phyloP scores from a whole-genome alignment of 352 stramenopile genomes.

The Pythium chondricola region DNA sequence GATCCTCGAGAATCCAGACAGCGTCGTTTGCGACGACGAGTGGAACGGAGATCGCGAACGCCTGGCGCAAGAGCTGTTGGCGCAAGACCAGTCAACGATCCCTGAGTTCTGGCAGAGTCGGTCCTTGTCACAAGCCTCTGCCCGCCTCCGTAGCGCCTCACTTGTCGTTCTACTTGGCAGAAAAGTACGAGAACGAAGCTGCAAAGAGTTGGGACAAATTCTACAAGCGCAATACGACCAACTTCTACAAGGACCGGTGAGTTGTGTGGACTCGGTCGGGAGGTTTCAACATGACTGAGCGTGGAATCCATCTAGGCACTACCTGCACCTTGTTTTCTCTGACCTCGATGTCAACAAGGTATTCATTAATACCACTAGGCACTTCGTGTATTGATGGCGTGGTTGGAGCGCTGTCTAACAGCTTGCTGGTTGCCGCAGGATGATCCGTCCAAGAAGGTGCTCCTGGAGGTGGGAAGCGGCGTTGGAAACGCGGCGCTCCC shows the following conservation, averaged over 20 bases:
- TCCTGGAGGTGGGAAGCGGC: constrained; percentile 94
- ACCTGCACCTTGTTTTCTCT: constrained; percentile 90
- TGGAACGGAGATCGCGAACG: constrained; percentile 77
- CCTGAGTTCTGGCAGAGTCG: constrained; percentile 73
- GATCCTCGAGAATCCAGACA: constrained; percentile 55
- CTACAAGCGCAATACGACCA: constrained; percentile 90
- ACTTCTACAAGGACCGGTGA: constrained; percentile 93
- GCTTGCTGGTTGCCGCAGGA: neutral
- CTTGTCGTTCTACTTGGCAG: no score
- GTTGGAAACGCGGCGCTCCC: constrained; percentile 94
- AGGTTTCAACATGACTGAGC: no score
- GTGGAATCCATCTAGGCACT: constrained; percentile 73
- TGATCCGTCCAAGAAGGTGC: constrained; percentile 37
- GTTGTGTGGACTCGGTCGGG: no score
- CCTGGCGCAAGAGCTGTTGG: constrained; percentile 58
- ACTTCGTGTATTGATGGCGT: neutral
- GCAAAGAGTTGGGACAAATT: constrained; percentile 92
- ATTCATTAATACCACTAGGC: neutral
- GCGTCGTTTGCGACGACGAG: constrained; percentile 72
- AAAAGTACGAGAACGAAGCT: constrained; percentile 80
- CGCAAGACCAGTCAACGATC: constrained; percentile 73
- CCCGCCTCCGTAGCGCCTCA: no score
- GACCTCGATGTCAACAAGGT: constrained; percentile 68
- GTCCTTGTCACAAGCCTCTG: no score
- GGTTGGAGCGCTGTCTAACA: neutral